A percentile compares a stretch with the other conserved stretches of the same genome.
phyloP scores from a whole-genome alignment of 345 rosid species.

The Lagerstroemia speciosa region DNA sequence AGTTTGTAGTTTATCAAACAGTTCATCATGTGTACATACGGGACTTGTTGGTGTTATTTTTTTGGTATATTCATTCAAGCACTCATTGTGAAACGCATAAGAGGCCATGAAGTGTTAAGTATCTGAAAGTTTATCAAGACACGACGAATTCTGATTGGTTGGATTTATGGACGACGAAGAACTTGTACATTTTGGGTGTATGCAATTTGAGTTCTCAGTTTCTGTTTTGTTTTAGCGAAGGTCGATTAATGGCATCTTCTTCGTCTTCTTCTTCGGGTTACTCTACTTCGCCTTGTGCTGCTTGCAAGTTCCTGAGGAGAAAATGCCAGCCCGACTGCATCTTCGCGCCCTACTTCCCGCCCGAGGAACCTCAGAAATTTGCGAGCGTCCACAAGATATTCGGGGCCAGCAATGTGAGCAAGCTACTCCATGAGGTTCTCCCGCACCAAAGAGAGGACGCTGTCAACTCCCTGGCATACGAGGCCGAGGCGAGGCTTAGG shows the following conservation, averaged over 20 bases:
- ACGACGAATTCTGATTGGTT: not conserved
- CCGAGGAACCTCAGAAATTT: constrained; percentile 59
- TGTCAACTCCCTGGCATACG: constrained; percentile 52
- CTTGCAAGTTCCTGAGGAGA: constrained; percentile 57
- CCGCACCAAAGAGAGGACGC: constrained; percentile 62
- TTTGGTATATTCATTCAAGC: not conserved
- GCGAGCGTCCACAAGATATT: constrained; percentile 54
- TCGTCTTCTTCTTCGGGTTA: constrained; percentile 29
- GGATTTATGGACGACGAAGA: not conserved
- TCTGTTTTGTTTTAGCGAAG: not conserved
- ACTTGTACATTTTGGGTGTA: not conserved
- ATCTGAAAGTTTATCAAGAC: not conserved
- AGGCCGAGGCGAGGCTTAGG: constrained; percentile 50
- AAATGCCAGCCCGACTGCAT: constrained; percentile 50
- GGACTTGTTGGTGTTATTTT: not conserved
- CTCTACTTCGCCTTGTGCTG: constrained; percentile 54
- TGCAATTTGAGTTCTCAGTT: not conserved
- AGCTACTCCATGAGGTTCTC: constrained; percentile 42
- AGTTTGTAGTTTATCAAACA: not conserved
- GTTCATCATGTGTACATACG: not conserved
- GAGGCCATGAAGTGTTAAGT: not conserved
- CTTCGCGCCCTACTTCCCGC: constrained; percentile 58
- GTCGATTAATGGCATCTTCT: not conserved
- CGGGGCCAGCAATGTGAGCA: constrained; percentile 57
- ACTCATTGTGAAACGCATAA: not conserved